phyloP scores from a whole-genome alignment of 176 grass and related monocot genomes.

The Canna indica region DNA sequence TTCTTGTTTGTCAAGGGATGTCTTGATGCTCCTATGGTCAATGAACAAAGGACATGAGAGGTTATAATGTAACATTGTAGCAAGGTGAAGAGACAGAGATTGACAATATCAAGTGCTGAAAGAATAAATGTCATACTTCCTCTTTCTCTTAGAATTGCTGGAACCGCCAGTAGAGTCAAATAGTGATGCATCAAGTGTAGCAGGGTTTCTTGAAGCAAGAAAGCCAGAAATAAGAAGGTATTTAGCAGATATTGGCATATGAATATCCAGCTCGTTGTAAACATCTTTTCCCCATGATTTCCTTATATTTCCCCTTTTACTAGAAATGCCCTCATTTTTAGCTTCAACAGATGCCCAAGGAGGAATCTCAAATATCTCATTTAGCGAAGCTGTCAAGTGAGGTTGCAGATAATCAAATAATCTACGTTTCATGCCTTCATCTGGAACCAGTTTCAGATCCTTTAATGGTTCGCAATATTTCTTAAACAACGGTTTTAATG shows the following conservation, averaged over 20 bases:
- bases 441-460: conserved; percentile 40
- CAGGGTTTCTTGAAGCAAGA: conserved; percentile 79
- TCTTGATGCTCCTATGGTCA: conserved; percentile 51
- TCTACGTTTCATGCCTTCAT: conserved; percentile 56
- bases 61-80: background rate
- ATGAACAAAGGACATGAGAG: conserved; percentile 1
- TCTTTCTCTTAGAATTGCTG: conserved; percentile 47
- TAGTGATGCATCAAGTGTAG: conserved; percentile 82
- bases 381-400: conserved; percentile 57
- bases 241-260: conserved; percentile 82
- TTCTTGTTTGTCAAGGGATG: conserved; percentile 50
- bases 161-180: conserved; percentile 88
- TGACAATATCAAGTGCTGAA: background rate
- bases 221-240: conserved; percentile 85
- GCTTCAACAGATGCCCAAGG: conserved; percentile 26
- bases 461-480: conserved; percentile 79
- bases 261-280: conserved; percentile 55
- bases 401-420: conserved; percentile 71
- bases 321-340: conserved; percentile 20
- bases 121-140: conserved; percentile 44
- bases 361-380: conserved; percentile 72
- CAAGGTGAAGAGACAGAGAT: conserved; percentile 10
- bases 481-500: conserved; percentile 59
- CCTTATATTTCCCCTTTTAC: conserved; percentile 35
- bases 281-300: conserved; percentile 35